A percentile compares a stretch with the other conserved stretches of the same genome.
Conservation (phyloP, 306 rosid species). For the Macrotyloma uniflorum region DNA sequence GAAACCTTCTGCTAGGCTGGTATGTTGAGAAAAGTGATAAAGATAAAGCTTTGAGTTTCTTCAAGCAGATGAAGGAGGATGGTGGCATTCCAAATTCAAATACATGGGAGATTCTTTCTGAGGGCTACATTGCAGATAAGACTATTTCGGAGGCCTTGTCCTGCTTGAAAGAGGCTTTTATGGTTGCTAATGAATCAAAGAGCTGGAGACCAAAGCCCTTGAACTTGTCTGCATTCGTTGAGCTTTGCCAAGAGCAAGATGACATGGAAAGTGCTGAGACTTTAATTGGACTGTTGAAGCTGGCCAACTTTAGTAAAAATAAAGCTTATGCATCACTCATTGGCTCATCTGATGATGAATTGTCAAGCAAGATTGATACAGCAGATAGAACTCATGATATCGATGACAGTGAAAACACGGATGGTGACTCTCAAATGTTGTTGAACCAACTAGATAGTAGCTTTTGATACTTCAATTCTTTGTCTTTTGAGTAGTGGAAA, state of each 20-base stretch:
- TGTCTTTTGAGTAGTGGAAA: neutral
- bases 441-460: constrained; percentile 53
- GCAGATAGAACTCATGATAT: constrained; percentile 34
- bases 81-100: constrained; percentile 81
- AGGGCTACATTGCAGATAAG: constrained; percentile 59
- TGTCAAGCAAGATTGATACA: constrained; percentile 23
- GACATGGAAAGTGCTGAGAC: constrained; percentile 57
- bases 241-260: constrained; percentile 62
- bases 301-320: constrained; percentile 50
- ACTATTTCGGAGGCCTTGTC: constrained; percentile 62
- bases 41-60: constrained; percentile 63
- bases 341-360: constrained; percentile 51
- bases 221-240: constrained; percentile 55
- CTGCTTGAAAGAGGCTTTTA: constrained; percentile 80
- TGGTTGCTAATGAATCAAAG: constrained; percentile 52
- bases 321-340: constrained; percentile 59
- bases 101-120: constrained; percentile 90
- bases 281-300: constrained; percentile 60
- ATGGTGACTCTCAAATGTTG: constrained; percentile 64
- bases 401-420: constrained; percentile 32
- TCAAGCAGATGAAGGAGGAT: constrained; percentile 57
- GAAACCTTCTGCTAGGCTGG: constrained; percentile 70
- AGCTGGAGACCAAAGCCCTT: constrained; percentile 77
- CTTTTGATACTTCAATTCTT: constrained; percentile 38
- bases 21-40: constrained; percentile 54